These are phyloP conservation scores for Gaeumannomyces tritici DNA, from an alignment of 2,329 filamentous ascomycete genomes.

Conservation along the genomic window DNA sequence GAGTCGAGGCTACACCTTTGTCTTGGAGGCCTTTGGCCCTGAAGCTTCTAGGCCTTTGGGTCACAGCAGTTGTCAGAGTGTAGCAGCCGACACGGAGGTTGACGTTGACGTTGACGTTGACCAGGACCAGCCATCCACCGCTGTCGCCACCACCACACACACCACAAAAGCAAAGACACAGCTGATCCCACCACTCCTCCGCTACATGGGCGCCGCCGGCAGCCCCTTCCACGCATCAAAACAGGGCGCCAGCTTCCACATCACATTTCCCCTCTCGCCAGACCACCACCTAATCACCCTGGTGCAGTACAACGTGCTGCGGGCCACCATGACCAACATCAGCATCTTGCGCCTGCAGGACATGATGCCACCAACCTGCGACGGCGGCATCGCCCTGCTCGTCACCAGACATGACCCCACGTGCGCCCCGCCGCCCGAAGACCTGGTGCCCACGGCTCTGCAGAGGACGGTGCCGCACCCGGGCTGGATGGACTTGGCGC, in stretches of 20 bases:
- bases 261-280: neutral
- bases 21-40: neutral
- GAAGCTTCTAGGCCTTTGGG: too few relatives aligned
- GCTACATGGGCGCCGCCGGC: neutral
- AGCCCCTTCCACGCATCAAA: neutral
- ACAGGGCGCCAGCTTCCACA: neutral
- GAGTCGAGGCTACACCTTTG: neutral
- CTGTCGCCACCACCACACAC: neutral
- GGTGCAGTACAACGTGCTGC: conserved; percentile 12
- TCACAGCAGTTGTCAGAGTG: too few relatives aligned
- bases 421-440: conserved; percentile 9
- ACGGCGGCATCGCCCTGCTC: neutral
- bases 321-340: conserved; percentile 8
- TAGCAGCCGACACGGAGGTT: neutral
- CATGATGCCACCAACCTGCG: neutral
- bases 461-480: conserved; percentile 16
- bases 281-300: conserved; percentile 10
- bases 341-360: conserved; percentile 4
- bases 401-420: neutral
- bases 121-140: neutral
- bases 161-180: neutral
- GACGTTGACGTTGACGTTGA: too few relatives aligned
- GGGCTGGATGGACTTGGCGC: conserved; percentile 18
- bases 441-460: conserved; percentile 16
- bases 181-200: neutral